phyloP scores from a whole-genome alignment of 148 eudicot genomes.

The Rhododendron mucronatum region DNA sequence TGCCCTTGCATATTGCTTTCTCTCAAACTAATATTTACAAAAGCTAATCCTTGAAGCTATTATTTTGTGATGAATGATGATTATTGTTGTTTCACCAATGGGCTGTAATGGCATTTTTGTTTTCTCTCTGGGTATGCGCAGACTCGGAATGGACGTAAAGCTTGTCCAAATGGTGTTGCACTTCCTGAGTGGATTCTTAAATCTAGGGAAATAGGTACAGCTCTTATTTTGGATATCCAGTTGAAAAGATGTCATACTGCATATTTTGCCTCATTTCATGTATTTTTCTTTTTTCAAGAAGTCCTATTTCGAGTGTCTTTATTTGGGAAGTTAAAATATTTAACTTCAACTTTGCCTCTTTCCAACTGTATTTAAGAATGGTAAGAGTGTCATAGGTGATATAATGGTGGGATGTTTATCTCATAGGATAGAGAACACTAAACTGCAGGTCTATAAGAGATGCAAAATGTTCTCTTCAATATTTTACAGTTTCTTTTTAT shows the following conservation, averaged over 20 bases:
- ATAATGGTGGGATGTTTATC: not conserved
- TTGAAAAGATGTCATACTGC: not conserved
- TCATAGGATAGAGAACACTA: not conserved
- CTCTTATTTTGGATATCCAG: slow-evolving; percentile 13
- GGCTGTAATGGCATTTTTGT: slow-evolving; percentile 1
- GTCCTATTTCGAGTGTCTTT: not conserved
- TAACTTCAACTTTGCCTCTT: not conserved
- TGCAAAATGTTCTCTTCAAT: slow-evolving; percentile 2
- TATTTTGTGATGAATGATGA: not conserved
- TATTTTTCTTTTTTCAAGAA: not conserved
- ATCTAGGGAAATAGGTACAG: slow-evolving; percentile 78
- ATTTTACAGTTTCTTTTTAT: not conserved
- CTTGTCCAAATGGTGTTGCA: slow-evolving; percentile 68
- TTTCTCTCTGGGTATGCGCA: slow-evolving; percentile 30
- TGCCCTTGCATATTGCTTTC: not conserved
- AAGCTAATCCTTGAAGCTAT: not conserved
- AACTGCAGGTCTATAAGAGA: not conserved
- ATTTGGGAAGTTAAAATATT: not conserved
- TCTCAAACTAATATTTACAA: not conserved
- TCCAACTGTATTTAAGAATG: not conserved
- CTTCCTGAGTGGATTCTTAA: slow-evolving; percentile 82
- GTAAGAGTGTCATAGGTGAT: not conserved
- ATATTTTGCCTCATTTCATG: not conserved
- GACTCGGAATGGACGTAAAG: slow-evolving; percentile 90
- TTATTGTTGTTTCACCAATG: slow-evolving; percentile 7